These are phyloP conservation scores for Pulveroboletus sp. DNA, from an alignment of 768 basidiomycete genomes.

Conservation along the genomic window DNA sequence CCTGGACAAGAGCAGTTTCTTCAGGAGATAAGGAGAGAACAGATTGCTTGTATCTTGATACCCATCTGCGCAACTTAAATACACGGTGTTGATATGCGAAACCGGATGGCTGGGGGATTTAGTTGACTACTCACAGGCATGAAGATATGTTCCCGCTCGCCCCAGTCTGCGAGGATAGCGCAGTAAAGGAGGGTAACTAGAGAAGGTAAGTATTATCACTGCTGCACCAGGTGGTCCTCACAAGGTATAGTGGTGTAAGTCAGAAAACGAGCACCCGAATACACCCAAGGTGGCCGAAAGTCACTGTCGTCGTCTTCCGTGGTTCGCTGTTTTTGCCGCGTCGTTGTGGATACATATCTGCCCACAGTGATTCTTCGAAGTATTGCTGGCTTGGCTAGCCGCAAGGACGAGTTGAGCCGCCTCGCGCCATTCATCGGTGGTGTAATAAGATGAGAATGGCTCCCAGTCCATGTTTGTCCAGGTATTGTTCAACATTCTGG, in stretches of 20 bases:
- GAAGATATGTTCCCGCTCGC: conserved; percentile 69
- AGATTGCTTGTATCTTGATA: conserved; percentile 41
- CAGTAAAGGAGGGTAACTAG: conserved; percentile 53
- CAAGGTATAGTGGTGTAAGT: conserved; percentile 56
- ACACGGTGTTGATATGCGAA: background rate
- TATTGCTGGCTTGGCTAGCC: conserved; percentile 1
- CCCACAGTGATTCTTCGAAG: background rate
- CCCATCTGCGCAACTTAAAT: conserved; percentile 58
- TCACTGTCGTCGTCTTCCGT: conserved; percentile 32
- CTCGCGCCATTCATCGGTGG: conserved; percentile 7
- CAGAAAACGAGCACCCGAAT: conserved; percentile 46
- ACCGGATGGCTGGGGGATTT: background rate
- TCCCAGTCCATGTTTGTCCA: conserved; percentile 8
- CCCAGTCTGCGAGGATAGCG: conserved; percentile 63
- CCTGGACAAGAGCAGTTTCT: conserved; percentile 36
- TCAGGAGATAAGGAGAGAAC: conserved; percentile 59
- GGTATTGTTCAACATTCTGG: too few species aligned
- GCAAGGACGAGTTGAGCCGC: conserved; percentile 7
- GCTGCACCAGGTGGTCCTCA: conserved; percentile 23
- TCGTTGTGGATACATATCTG: conserved; percentile 16
- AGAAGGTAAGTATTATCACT: background rate
- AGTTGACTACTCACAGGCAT: conserved; percentile 54
- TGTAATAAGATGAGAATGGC: too few species aligned
- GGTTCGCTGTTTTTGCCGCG: conserved; percentile 5
- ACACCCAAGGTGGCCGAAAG: conserved; percentile 61